Evolutionary conservation across 208 protist genomes (phyloP).

Genomic region (Crithidia mellificae): DNA sequence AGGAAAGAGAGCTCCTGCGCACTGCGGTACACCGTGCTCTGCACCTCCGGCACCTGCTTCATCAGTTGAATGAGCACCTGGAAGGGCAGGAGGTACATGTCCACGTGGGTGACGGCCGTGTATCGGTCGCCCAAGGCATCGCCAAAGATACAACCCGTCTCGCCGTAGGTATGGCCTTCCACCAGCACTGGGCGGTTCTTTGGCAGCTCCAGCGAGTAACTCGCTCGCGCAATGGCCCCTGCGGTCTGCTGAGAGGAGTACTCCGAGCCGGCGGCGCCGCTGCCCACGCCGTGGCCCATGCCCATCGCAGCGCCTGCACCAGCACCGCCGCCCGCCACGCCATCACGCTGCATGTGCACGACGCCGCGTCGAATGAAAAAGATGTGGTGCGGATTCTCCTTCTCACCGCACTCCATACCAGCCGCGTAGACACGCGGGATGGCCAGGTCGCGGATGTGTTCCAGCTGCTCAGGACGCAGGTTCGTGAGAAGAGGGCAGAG

Average conservation of each 20-base stretch:
- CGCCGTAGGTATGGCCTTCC: constrained; percentile 84
- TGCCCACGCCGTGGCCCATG: neutral
- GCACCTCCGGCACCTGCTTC: constrained; percentile 70
- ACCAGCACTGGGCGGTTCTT: constrained; percentile 63
- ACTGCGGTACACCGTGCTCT: constrained; percentile 48
- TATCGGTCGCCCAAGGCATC: constrained; percentile 57
- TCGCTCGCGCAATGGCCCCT: neutral
- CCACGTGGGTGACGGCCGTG: constrained; percentile 72
- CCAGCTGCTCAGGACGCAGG: constrained; percentile 52
- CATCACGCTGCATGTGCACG: constrained; percentile 60
- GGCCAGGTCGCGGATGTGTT: constrained; percentile 57
- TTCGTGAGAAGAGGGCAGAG: constrained; percentile 65
- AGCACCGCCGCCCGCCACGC: constrained; percentile 8
- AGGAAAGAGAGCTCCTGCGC: constrained; percentile 48
- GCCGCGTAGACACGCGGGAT: constrained; percentile 65
- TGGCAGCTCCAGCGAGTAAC: constrained; percentile 29
- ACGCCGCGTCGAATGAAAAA: constrained; percentile 81
- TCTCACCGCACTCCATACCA: constrained; percentile 68
- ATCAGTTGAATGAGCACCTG: constrained; percentile 78
- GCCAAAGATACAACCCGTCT: constrained; percentile 73
- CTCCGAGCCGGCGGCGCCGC: constrained; percentile 10
- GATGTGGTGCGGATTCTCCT: constrained; percentile 47
- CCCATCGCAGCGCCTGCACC: neutral
- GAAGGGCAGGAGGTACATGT: constrained; percentile 79
- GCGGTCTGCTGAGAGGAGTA: constrained; percentile 17